Evolutionary conservation across 345 rosid species (phyloP).

Genomic region (Xanthoceras sorbifolium): DNA sequence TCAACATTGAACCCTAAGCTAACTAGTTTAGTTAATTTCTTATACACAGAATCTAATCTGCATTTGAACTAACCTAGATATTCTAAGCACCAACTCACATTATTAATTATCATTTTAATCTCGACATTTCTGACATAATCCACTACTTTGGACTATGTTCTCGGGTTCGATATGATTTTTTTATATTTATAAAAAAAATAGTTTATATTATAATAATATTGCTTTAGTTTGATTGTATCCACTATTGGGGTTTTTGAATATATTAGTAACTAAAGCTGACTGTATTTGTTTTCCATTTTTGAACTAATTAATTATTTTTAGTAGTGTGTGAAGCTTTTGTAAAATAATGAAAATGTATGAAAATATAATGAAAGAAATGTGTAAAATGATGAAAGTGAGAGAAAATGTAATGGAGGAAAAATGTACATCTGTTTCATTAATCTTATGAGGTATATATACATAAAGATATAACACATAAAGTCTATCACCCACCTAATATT

Average conservation of each 20-base stretch:
- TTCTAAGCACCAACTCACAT: conserved; percentile 12
- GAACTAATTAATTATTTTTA: background rate
- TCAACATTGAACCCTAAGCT: conserved; percentile 4
- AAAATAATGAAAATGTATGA: no score
- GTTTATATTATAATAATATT: background rate
- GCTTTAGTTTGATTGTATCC: background rate
- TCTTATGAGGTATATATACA: no score
- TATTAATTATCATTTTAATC: background rate
- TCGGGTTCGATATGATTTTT: background rate
- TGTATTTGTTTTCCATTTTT: conserved; percentile 3
- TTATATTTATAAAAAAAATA: background rate
- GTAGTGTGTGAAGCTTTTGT: background rate
- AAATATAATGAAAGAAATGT: no score
- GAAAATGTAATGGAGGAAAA: no score
- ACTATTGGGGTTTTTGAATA: background rate
- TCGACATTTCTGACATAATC: conserved; percentile 20
- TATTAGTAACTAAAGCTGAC: background rate
- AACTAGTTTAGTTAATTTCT: background rate
- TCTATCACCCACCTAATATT: no score
- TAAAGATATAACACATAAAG: no score
- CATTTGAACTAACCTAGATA: conserved; percentile 20
- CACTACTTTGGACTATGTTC: conserved; percentile 10
- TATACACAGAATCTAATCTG: conserved; percentile 29
- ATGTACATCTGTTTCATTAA: no score
- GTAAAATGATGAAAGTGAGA: no score